Base-by-base conservation (phyloP, 108 stramenopile species). In the Cyclotella sp. region DNA sequence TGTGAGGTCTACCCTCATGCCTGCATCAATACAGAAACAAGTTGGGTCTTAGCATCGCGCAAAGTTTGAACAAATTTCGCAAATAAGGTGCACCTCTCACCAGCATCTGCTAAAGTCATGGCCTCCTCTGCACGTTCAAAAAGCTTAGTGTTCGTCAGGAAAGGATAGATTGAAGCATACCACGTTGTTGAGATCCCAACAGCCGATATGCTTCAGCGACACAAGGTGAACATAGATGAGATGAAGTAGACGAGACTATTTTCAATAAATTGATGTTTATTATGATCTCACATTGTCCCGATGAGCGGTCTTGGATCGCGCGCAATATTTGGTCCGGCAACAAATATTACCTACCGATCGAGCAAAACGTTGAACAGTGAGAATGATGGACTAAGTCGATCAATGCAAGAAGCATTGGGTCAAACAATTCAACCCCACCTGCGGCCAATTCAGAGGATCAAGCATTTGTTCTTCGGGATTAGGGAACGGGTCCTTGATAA, bases 141-240 rank as follows among this genome's bases (percentile, higher is more conserved):
- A 3, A 92, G 27, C 24, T 73, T 83, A n/a, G 85, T 66, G 67
- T 95, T 95, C 10, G 90, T 65, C n/a, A 95, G 54, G 54, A 91
- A 92, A 9, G 94, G 94, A 66, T 90, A 92, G n/a, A 95, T 78
- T 9, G 90, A 89, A 7, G 88, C 73, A 68, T 92, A 95, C 91
- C 91, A 92, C 1, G 84, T 75, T 11, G 91, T 90, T 26, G 85
- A 90, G 28, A 95, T 64, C 34, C 89, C 91, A 4, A 91, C 44
- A 47, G 80, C 80, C 13, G 90, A 79, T 3, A 89, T 85, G 11
- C 64, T 65, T 34, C 7, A 19, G 43, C 3, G 8, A 47, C 15
- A 0, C 44, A 40, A 63, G 5, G 14, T 19, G 24, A 14, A 47
- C n/a, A 65, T 0, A 65, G 24, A 5, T 45, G 24, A 47, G 14